phyloP scores from a whole-genome alignment of 2,329 filamentous ascomycete species.

The Trichophyton rubrum region DNA sequence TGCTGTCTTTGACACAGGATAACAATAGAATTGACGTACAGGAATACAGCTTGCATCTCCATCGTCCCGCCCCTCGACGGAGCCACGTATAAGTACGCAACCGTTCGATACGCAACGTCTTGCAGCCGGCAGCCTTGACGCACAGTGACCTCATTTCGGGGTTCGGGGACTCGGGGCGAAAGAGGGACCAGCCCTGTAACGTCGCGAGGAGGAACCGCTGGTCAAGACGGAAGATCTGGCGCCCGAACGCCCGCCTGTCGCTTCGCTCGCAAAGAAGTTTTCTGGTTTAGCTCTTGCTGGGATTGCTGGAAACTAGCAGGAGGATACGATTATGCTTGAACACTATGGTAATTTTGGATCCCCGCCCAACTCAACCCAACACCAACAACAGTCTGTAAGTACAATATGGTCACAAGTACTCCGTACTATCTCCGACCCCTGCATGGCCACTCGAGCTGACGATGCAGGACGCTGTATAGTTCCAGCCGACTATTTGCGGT shows the following conservation, averaged over 20 bases:
- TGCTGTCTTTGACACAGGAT: neutral
- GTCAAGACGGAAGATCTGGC: neutral
- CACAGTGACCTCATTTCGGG: neutral
- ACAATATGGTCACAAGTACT: too few relatives aligned
- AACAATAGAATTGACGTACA: too few relatives aligned
- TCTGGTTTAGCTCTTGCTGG: neutral
- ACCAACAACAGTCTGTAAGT: too few relatives aligned
- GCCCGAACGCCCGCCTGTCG: neutral
- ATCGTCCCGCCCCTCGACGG: neutral
- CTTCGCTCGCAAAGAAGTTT: neutral
- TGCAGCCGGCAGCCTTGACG: neutral
- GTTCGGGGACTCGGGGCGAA: neutral
- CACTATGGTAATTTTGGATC: neutral
- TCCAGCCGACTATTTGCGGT: too few relatives aligned
- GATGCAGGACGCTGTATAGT: too few relatives aligned
- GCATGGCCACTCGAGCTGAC: too few relatives aligned
- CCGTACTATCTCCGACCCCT: too few relatives aligned
- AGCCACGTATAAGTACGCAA: neutral
- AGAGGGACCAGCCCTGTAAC: neutral
- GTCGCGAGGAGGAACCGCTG: neutral
- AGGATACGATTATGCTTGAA: neutral
- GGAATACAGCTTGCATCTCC: neutral
- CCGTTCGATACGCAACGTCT: too few relatives aligned
- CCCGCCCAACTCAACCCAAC: too few relatives aligned
- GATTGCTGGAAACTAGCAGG: neutral